A percentile compares a stretch with the other conserved stretches of the same genome.
Conservation (phyloP, 345 rosid genomes). For the Hibiscus syriacus region DNA sequence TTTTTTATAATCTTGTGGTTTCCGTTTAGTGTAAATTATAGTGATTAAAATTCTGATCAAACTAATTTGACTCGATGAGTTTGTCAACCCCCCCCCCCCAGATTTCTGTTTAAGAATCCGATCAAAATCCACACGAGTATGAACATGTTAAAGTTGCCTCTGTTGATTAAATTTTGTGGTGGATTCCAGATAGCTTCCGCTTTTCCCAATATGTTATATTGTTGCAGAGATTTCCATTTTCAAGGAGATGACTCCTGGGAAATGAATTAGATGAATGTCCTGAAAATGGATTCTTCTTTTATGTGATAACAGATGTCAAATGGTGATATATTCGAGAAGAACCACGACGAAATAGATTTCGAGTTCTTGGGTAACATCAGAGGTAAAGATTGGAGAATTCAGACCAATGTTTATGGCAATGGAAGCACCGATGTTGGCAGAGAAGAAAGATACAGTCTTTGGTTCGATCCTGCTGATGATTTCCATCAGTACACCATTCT, state of each 20-base stretch:
- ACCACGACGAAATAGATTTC: conserved; percentile 96
- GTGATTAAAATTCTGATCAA: not conserved
- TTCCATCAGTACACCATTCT: conserved; percentile 84
- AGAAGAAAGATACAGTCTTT: conserved; percentile 88
- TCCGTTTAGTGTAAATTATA: not conserved
- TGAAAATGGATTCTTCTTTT: not conserved
- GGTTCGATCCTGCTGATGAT: conserved; percentile 97
- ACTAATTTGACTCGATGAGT: not conserved
- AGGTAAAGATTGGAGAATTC: conserved; percentile 99
- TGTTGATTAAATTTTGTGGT: no score
- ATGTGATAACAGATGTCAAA: conserved; percentile 70
- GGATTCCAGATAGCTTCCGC: no score
- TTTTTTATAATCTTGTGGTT: not conserved
- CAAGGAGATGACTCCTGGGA: no score
- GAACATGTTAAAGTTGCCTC: not conserved
- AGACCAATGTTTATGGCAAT: conserved; percentile 90
- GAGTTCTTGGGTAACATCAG: conserved; percentile 96
- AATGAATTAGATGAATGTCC: no score
- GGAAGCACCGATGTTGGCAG: conserved; percentile 86
- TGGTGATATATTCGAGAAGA: conserved; percentile 86
- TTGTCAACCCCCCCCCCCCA: not conserved
- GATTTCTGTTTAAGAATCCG: not conserved
- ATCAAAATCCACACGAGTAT: not conserved
- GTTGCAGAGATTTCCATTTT: no score
- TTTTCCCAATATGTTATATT: no score